Conservation (phyloP, 139 green algal species). For the Closterium sp. region DNA sequence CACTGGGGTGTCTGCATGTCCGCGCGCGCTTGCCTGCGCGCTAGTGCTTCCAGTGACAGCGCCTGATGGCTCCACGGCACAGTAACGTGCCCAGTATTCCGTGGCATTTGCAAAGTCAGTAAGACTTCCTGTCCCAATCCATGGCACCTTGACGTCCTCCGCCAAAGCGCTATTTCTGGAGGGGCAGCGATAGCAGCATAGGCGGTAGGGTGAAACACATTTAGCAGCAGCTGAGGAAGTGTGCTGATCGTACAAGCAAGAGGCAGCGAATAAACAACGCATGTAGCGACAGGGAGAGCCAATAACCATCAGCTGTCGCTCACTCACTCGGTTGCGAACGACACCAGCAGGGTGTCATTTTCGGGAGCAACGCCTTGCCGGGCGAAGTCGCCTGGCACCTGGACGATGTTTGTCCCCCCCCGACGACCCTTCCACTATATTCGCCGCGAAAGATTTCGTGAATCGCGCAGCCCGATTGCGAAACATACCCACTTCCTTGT, state of each 20-base stretch:
- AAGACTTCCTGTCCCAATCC: not conserved
- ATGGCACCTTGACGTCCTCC: not conserved
- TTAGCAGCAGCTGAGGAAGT: no score
- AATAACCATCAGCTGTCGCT: not conserved
- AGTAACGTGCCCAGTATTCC: not conserved
- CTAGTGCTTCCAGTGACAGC: not conserved
- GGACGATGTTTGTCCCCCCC: not conserved
- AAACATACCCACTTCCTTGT: not conserved
- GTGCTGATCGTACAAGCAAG: no score
- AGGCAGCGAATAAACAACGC: not conserved
- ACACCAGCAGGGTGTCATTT: not conserved
- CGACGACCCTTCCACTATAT: not conserved
- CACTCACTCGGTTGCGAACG: not conserved
- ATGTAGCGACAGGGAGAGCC: not conserved
- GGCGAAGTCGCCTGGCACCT: not conserved
- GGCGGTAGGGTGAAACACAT: no score
- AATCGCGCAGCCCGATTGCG: not conserved
- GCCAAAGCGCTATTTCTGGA: no score
- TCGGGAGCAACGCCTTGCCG: not conserved
- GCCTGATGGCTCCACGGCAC: not conserved
- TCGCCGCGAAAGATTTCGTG: not conserved
- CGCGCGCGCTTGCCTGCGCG: not conserved
- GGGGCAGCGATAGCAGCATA: no score
- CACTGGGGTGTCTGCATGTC: not conserved
- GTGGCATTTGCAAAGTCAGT: not conserved